Evolutionary conservation across 2,329 filamentous ascomycete species (phyloP), one percentile per base, ranked within the genome.

Genomic region (Aspergillus ustus): DNA sequence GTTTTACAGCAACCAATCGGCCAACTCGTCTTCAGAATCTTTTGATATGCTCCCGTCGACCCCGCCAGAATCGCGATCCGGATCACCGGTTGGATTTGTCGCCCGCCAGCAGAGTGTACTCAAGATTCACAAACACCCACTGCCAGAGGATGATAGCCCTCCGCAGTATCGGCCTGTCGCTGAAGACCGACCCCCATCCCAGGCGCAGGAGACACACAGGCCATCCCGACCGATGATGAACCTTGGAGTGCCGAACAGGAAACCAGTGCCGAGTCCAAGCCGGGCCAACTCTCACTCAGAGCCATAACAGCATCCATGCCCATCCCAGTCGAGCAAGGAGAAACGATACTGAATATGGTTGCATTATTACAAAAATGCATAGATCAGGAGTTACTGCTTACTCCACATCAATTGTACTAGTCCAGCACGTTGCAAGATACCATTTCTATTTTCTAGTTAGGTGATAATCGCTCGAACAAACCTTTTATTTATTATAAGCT

Each of bases 31-130:
- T 45, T 66, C 71, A 20, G 77, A 79, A 59, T 77, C 77, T 9
- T 73, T 79, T 59, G 75, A 78, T 55, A 76, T 77, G 74, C 67
- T 78, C 53, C 75, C 75, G 28, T 73, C 71, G 44, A 76, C 73
- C 8, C 76, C 73, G 5, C 70, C 72, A 19, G 74, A 76, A 29
- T 73, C 74, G 9, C 71, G 69, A 19, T 76, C 70, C 40, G 72
- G 70, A 54, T 77, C 75, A 1, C 73, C 73, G 11, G 69, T 72
- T 4, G 63, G 60, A 4, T 76, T 70, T 15, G 70, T 70, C 53
- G 68, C 66, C 25, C 75, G 73, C 7, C 65, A 73, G 37, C 70
- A 70, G 51, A 76, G 75, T 59, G 70, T 70, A 34, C 70, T 73
- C 64, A 77, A 76, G 52, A 68, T 70, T 13, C 63, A 67, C 44